Evolutionary conservation across 257 asterid genomes (phyloP), one percentile per base, ranked within the genome.

Genomic region (Osmanthus fragrans): DNA sequence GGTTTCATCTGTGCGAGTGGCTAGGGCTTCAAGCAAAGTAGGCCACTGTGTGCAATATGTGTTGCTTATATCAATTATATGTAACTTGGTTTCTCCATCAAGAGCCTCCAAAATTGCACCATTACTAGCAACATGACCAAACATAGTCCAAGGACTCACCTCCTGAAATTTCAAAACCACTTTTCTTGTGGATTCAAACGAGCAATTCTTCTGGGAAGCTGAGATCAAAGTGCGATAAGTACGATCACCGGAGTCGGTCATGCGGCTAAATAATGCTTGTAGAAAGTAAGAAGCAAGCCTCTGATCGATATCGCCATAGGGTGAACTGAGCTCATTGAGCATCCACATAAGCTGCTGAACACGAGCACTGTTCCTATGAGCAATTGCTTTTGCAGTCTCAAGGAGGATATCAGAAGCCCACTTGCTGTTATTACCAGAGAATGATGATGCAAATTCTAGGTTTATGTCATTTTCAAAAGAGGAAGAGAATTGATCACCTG

Each of bases 1-100:
- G 3, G 99, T 92, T n/a, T 96, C 98, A 45, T 93, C 97, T 0
- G 88, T 80, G 2, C 97, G 83, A 0, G 98, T 96, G 27, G 99
- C 98, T 36, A 96, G 85, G 23, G 99, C 97, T 85, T 96, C 99
- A 0, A 96, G 86, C 18, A 96, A 77, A 70, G 98, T 96, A 8
- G 99, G 99, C 98, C 99, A 96, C 88, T 96, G 99, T 2, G 99
- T 93, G 86, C 98, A 93, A 67, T 82, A 93, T 0, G 98, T 96
- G 87, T 93, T 92, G 80, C 97, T 89, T 1, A 96, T 68, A 76
- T 96, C 99, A 32, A 96, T 74, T 3, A 96, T 93, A 37, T 96
- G 99, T 7, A 96, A 56, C 75, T 83, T 89, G 49, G 45, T 30
- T 73, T 93, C 97, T 1, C 99, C 98, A 40, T 96, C 97, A 3